Evolutionary conservation across 23 red algal species (phyloP), one percentile per base, ranked within the genome.

Genomic region (Pyropia yezoensis): DNA sequence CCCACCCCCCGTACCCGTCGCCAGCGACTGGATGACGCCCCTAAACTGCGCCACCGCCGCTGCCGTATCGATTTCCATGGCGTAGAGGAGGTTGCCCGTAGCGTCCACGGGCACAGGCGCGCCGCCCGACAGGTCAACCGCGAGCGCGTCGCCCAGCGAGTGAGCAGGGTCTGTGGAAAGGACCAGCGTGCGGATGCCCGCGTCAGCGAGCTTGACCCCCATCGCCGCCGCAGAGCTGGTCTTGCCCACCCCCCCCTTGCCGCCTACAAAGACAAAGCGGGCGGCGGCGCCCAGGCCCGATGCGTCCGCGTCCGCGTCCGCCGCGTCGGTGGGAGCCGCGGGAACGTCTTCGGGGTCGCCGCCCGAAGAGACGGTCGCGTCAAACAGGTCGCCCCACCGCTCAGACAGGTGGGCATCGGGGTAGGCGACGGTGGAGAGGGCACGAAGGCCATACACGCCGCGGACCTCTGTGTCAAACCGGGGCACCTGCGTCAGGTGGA

Each of bases 101-200:
- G 54, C 57, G 24, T 89, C 84, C 3, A 89, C 39, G 11, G 33
- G 50, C 25, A 89, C 76, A 11, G 84, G 74, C 62, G 69, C 82
- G 6, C 78, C 86, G n/a, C 94, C 94, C 21, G 78, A 47, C 33
- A 85, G 61, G 2, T 56, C 59, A 8, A 87, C 16, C 13, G 72
- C 74, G 45, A 89, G 65, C 39, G 85, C 63, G 62, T 98, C 94
- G 18, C 76, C 86, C 59, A 98, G 68, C 18, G 94, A 98, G 66
- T 98, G 94, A 32, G 94, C 94, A 1, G 94, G 94, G 59, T 98
- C 94, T 0, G 94, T 98, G 3, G 94, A 98, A 16, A 98, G 49
- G 9, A 98, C 70, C 7, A 98, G 76, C 39, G 82, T 88, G 27
- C 80, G 77, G 49, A 75, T 71, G 24, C 85, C 94, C 23, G 73